These are phyloP conservation scores for Mortierella sp. DNA, from an alignment of 371 early-diverging fungal species.

Conservation along the genomic window DNA sequence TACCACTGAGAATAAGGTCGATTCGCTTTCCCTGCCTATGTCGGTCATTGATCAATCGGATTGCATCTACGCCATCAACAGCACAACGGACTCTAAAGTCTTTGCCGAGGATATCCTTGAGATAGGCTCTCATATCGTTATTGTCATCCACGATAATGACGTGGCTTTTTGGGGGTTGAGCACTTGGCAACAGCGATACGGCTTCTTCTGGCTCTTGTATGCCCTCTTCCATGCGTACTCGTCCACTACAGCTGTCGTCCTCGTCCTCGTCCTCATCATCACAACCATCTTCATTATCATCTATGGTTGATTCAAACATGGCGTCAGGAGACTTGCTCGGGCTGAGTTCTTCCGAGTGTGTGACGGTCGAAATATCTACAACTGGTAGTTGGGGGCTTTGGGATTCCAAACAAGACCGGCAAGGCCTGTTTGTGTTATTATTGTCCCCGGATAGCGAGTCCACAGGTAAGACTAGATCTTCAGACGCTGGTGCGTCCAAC, in stretches of 20 bases:
- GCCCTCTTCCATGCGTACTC: no score
- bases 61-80: constrained; percentile 60
- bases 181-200: constrained; percentile 1
- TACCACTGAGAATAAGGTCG: constrained; percentile 58
- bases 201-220: constrained; percentile 6
- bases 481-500: constrained; percentile 28
- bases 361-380: no score
- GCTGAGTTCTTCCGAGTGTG: no score
- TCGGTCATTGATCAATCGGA: constrained; percentile 43
- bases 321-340: no score
- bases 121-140: constrained; percentile 65
- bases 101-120: constrained; percentile 54
- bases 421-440: background rate
- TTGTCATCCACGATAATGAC: constrained; percentile 67
- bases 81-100: constrained; percentile 57
- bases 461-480: constrained; percentile 12
- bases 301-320: background rate
- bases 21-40: constrained; percentile 49
- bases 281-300: background rate
- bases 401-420: background rate
- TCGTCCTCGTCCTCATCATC: background rate
- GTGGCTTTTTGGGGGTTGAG: constrained; percentile 17
- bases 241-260: background rate
- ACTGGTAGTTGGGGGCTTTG: no score
- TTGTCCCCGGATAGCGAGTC: background rate